Conservation (phyloP, 2,329 filamentous ascomycete species). For the Penicillium sp. region DNA sequence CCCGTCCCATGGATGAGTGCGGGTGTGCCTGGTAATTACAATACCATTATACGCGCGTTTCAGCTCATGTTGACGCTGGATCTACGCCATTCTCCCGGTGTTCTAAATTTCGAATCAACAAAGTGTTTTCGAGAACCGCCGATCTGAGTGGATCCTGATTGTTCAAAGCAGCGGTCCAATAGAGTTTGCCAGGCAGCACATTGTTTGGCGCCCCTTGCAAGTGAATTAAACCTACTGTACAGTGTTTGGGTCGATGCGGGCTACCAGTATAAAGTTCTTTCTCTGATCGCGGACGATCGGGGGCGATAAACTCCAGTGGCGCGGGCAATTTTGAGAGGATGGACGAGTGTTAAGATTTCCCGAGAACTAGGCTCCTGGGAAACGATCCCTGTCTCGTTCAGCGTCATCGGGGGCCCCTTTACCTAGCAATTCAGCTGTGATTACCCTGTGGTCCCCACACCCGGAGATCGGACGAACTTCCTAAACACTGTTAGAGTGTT, state of each 20-base stretch:
- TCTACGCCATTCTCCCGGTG: neutral
- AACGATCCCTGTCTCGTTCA: constrained; percentile 3
- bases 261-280: neutral
- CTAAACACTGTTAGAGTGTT: neutral
- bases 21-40: constrained; percentile 1
- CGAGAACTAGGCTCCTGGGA: constrained; percentile 6
- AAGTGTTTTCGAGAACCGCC: neutral
- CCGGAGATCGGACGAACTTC: constrained; percentile 8
- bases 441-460: neutral
- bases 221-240: neutral
- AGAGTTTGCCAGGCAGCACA: constrained; percentile 4
- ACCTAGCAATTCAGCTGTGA: neutral
- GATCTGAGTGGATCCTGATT: constrained; percentile 7
- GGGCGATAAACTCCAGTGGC: neutral
- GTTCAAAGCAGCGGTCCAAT: constrained; percentile 4
- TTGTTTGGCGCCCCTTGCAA: constrained; percentile 18
- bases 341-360: constrained; percentile 4
- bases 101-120: constrained; percentile 3
- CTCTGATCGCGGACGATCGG: constrained; percentile 6
- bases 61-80: constrained; percentile 4
- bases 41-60: neutral
- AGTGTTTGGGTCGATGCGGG: neutral
- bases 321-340: neutral
- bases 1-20: neutral
- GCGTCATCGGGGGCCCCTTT: neutral